Evolutionary conservation across 2,329 filamentous ascomycete genomes (phyloP).

Genomic region (Xylaria sp.): DNA sequence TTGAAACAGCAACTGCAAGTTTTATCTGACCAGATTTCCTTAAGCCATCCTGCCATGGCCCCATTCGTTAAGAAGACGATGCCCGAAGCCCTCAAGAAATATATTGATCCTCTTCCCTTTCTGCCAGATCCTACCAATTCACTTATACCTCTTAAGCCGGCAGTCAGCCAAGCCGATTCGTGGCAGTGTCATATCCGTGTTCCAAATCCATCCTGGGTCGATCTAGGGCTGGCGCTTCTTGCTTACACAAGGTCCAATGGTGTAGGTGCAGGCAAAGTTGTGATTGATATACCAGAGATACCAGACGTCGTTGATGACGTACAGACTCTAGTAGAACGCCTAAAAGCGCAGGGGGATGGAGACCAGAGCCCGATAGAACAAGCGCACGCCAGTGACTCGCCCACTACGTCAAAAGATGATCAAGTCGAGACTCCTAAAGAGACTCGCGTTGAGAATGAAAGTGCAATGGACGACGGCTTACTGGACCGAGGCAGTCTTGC

Average conservation of each 20-base stretch:
- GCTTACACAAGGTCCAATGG: constrained; percentile 50
- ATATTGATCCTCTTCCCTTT: constrained; percentile 70
- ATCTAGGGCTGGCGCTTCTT: constrained; percentile 55
- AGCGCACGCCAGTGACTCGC: constrained; percentile 24
- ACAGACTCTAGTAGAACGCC: constrained; percentile 41
- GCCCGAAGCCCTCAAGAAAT: constrained; percentile 61
- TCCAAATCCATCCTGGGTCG: constrained; percentile 54
- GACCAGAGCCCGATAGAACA: constrained; percentile 24
- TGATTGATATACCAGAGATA: constrained; percentile 52
- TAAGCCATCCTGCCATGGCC: constrained; percentile 69
- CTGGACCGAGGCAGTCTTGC: constrained; percentile 52
- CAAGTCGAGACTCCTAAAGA: constrained; percentile 54
- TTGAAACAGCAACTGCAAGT: constrained; percentile 65
- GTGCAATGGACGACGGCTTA: constrained; percentile 49
- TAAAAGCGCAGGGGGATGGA: constrained; percentile 34
- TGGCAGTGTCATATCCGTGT: constrained; percentile 47
- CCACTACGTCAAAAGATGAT: constrained; percentile 46
- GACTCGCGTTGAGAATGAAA: constrained; percentile 43
- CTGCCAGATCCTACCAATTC: constrained; percentile 62
- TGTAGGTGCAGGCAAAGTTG: constrained; percentile 49
- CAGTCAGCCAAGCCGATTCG: constrained; percentile 1
- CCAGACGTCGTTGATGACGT: constrained; percentile 47
- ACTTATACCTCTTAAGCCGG: constrained; percentile 39
- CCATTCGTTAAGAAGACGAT: constrained; percentile 65
- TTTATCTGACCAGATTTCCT: constrained; percentile 64